phyloP scores from a whole-genome alignment of 225 moss, liverwort and hornwort species.

The Marchantia polymorpha region DNA sequence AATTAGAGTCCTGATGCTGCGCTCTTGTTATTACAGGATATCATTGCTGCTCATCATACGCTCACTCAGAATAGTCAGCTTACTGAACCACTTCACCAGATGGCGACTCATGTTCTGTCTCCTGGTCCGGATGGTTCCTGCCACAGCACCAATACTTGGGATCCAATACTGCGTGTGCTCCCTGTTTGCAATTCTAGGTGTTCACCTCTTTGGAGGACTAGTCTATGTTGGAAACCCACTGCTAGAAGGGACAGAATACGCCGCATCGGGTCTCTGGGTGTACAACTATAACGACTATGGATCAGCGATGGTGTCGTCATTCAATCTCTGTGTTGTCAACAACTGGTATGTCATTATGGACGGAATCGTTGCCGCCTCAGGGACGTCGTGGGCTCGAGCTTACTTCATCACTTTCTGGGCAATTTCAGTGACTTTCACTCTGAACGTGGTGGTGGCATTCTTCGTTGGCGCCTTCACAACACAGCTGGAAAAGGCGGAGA shows the following conservation, averaged over 20 bases:
- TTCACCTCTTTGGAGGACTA: slow-evolving; percentile 68
- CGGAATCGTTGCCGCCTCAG: slow-evolving; percentile 55
- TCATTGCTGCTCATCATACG: slow-evolving; percentile 55
- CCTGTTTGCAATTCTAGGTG: slow-evolving; percentile 66
- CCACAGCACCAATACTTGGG: slow-evolving; percentile 58
- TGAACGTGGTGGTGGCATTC: slow-evolving; percentile 79
- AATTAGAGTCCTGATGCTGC: neutral
- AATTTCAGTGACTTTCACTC: slow-evolving; percentile 59
- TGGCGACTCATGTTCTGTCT: slow-evolving; percentile 66
- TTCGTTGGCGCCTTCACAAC: slow-evolving; percentile 64
- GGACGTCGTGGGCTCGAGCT: slow-evolving; percentile 48
- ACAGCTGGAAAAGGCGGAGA: slow-evolving; percentile 50
- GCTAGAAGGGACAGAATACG: slow-evolving; percentile 67
- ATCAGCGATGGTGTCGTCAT: slow-evolving; percentile 75
- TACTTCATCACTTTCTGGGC: slow-evolving; percentile 80
- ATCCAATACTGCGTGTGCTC: slow-evolving; percentile 71
- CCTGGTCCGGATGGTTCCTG: slow-evolving; percentile 54
- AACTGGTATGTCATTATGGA: slow-evolving; percentile 95
- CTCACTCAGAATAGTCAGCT: slow-evolving; percentile 45
- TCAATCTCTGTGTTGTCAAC: slow-evolving; percentile 80
- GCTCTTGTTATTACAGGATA: slow-evolving; percentile 42
- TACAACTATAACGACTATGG: slow-evolving; percentile 80
- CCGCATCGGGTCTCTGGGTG: slow-evolving; percentile 46
- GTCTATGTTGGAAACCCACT: slow-evolving; percentile 55
- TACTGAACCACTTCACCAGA: slow-evolving; percentile 44